Base-by-base conservation (phyloP, 1,139 yeast species). In the Suhomyces terraborum region DNA sequence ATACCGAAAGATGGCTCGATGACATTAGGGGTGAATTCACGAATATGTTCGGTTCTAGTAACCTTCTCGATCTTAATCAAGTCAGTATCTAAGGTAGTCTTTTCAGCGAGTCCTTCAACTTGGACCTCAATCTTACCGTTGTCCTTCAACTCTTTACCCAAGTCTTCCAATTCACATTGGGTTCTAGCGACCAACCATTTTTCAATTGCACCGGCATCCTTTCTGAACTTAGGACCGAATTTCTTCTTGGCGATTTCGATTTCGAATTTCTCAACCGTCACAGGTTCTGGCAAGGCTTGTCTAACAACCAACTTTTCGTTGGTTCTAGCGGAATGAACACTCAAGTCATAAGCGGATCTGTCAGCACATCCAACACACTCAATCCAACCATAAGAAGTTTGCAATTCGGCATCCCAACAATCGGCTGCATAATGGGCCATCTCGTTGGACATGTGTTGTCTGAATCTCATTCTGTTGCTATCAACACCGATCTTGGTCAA, bases 321-420 rank as follows among this genome's bases (percentile, higher is more conserved):
- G 46, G 98, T 94, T 68, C 88, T 85, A 44, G 95, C 94, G 37
- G 98, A 71, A 63, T 94, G 99, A 44, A 94, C 98, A 40, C 93
- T 79, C 67, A 94, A 80, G 70, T 94, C 99, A 64, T 89, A 94
- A 33, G 99, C 99, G 37, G 96, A 88, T 74, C 99, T 84, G 69
- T 94, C 99, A 49, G 99, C 99, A 75, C 98, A 93, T 54, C 99
- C 99, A 61, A 93, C 98, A 82, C 98, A 93, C 73, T 94, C 99
- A 57, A 94, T 86, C 99, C 99, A 94, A 54, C 99, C 98, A 61
- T 88, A 94, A 27, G 96, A 87, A 31, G 96, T 85, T 58, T 87
- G 84, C 57, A 94, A 77, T 75, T 94, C 99, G 51, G 96, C 97
- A 73, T 94, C 99, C 99, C 99, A 94, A 76, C 99, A 94, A 71